Percentiles rank a stretch among this genome's conserved stretches.
Evolutionary conservation across 129 eudicot genomes (phyloP).

Genomic region (Flaveria trinervia): DNA sequence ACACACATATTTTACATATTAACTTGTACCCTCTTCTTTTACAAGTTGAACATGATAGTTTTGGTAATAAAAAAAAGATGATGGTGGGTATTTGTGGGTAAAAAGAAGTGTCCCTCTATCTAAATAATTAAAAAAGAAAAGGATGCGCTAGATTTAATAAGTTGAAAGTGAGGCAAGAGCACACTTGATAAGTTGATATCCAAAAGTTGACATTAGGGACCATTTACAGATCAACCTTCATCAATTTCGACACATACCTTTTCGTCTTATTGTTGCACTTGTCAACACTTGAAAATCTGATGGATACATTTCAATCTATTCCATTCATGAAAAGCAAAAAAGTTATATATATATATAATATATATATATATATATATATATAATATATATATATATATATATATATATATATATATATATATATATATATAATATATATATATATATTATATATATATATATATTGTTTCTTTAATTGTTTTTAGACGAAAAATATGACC

Average conservation of each 20-base stretch:
- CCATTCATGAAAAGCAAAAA: background rate
- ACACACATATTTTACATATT: too few relatives aligned
- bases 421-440: too few relatives aligned
- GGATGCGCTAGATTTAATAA: background rate
- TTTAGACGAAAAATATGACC: background rate
- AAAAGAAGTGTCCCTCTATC: background rate
- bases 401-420: too few relatives aligned
- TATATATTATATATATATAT: too few relatives aligned
- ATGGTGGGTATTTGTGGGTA: too few relatives aligned
- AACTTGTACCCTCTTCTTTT: too few relatives aligned
- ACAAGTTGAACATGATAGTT: too few relatives aligned
- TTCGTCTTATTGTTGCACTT: conserved; percentile 29
- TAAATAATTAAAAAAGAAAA: background rate
- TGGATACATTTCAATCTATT: conserved; percentile 24
- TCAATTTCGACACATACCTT: conserved; percentile 25
- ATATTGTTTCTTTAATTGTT: background rate
- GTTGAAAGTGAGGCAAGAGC: background rate
- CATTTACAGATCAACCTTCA: conserved; percentile 19
- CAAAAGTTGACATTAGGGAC: conserved; percentile 36
- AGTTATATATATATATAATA: too few relatives aligned
- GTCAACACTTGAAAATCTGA: conserved; percentile 30
- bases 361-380: too few relatives aligned
- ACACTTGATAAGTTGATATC: conserved; percentile 6
- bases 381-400: too few relatives aligned
- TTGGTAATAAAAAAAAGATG: too few relatives aligned